Evolutionary conservation across 2,329 filamentous ascomycete species (phyloP), one percentile per base, ranked within the genome.

Genomic region (Alternaria sp.): DNA sequence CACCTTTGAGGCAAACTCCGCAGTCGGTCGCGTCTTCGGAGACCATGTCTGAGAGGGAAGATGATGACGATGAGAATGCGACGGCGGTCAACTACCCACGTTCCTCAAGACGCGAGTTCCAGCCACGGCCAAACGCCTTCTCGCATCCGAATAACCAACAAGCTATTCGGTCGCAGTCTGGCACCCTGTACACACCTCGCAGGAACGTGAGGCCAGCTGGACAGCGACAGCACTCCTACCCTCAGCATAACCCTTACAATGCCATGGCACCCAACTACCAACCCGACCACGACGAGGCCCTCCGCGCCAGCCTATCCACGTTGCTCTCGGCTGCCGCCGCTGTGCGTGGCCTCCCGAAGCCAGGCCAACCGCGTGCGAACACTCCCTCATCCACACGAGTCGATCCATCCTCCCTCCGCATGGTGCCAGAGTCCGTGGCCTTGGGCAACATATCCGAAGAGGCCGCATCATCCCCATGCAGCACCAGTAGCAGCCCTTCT

Each of bases 321-420:
- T 86, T 99, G 12, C 87, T 99, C 12, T 97, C 95, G n/a, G 97
- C 93, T 74, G 95, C 93, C 0, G 93, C 94, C 4, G 96, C 95
- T 0, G 96, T 95, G 2, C 88, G 96, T 46, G 91, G 91, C 5
- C 84, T 96, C 15, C 89, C 91, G 1, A 97, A 96, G 67, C 73
- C 79, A 25, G 77, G 78, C n/a, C 80, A 81, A 55, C 65, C 71
- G 40, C 72, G 75, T 36, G 64, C 57, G 36, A 54, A 73, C 73
- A 62, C 81, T 80, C 50, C 75, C 65, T 50, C 79, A 47, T 75
- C 76, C 36, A 72, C 71, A 59, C 79, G 82, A 19, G 73, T 85
- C 32, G 84, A 86, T 54, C 85, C 87, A 12, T 80, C 82, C 9
- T 82, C 85, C 1, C 84, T 90, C 51, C 83, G 88, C 25, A 79